Percentiles rank a stretch among this genome's conserved stretches.
Evolutionary conservation across 78 protist genomes (phyloP).

Genomic region (Parvularia atlantis): DNA sequence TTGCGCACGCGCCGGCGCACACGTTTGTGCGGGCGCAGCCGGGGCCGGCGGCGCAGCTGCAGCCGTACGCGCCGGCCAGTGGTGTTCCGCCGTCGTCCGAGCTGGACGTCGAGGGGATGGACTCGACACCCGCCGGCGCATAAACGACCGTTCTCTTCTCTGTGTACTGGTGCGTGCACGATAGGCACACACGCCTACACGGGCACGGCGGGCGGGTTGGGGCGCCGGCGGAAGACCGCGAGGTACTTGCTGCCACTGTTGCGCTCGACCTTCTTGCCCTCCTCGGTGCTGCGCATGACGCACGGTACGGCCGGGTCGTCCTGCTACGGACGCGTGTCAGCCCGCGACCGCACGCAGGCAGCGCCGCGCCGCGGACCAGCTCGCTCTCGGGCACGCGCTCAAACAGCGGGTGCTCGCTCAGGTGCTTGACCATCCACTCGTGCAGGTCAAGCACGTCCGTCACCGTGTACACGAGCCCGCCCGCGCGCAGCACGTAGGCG

Average conservation of each 20-base stretch:
- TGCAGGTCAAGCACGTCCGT: conserved; percentile 81
- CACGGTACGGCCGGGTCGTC: conserved; percentile 38
- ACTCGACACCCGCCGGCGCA: no score
- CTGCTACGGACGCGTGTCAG: not conserved
- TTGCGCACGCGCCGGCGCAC: no score
- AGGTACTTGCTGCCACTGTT: conserved; percentile 55
- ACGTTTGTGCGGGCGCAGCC: no score
- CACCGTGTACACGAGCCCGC: conserved; percentile 76
- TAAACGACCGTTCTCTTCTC: no score
- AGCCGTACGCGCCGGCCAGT: no score
- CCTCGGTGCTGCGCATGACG: conserved; percentile 46
- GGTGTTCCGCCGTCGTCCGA: no score
- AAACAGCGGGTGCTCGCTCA: conserved; percentile 74
- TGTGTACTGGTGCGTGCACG: no score
- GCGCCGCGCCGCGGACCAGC: not conserved
- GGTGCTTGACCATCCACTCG: conserved; percentile 74
- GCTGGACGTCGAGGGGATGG: no score
- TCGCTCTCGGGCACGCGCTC: conserved; percentile 39
- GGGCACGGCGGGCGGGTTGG: no score
- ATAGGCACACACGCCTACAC: no score
- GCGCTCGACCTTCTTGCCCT: conserved; percentile 57
- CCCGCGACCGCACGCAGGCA: not conserved
- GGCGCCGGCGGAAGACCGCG: conserved; percentile 58
- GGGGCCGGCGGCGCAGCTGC: no score
- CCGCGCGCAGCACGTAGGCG: conserved; percentile 62